phyloP scores from a whole-genome alignment of 2,329 filamentous ascomycete species.

The Trichoderma sp. region DNA sequence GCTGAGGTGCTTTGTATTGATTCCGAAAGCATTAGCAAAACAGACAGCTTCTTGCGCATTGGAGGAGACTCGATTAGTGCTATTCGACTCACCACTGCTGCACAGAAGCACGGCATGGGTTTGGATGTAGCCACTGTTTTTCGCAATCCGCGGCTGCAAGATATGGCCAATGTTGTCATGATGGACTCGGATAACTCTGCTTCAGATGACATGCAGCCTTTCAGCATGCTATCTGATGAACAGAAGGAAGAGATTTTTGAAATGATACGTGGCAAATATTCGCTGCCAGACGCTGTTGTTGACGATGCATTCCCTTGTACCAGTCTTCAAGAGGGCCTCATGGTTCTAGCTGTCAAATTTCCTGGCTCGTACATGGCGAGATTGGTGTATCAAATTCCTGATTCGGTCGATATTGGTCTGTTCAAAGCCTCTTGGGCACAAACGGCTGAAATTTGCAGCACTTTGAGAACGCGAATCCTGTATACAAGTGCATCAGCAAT shows the following conservation, averaged over 20 bases:
- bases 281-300: not conserved
- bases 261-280: no score
- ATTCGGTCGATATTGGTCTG: slow-evolving; percentile 31
- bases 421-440: slow-evolving; percentile 32
- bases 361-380: slow-evolving; percentile 42
- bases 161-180: no score
- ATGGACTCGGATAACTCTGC: no score
- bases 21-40: slow-evolving; percentile 22
- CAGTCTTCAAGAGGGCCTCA: slow-evolving; percentile 32
- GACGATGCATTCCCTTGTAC: slow-evolving; percentile 33
- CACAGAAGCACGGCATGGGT: not conserved
- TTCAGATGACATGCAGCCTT: no score
- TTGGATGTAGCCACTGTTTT: no score
- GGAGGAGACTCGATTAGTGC: slow-evolving; percentile 44
- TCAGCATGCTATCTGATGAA: no score
- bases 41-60: slow-evolving; percentile 33
- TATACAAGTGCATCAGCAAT: slow-evolving; percentile 11
- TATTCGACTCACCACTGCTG: slow-evolving; percentile 16
- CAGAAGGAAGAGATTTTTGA: no score
- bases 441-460: slow-evolving; percentile 26
- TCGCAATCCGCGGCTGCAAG: no score
- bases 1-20: slow-evolving; percentile 26
- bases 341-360: slow-evolving; percentile 38
- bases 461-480: slow-evolving; percentile 33
- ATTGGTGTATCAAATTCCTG: slow-evolving; percentile 32